These are phyloP conservation scores for Salix udensis DNA, from an alignment of 345 rosid species.

Conservation along the genomic window DNA sequence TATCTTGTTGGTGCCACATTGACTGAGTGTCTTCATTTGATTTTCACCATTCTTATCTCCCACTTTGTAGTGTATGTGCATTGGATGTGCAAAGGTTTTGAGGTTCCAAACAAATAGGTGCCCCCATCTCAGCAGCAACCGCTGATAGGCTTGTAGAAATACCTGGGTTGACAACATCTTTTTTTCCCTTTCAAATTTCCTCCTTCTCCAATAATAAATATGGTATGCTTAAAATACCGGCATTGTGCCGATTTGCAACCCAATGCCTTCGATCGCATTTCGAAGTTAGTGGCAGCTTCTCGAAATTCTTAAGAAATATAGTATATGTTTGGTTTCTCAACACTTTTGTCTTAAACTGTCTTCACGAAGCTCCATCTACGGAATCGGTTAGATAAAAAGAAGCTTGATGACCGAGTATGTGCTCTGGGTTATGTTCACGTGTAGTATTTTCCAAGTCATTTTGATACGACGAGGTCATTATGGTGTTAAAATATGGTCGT, in stretches of 20 bases:
- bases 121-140: constrained; percentile 97
- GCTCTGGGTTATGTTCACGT: neutral
- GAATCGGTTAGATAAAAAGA: neutral
- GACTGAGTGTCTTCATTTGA: neutral
- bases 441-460: neutral
- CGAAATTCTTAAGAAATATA: neutral
- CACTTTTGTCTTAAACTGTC: neutral
- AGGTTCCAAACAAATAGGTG: constrained; percentile 81
- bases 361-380: neutral
- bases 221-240: neutral
- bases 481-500: neutral
- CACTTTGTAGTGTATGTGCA: constrained; percentile 86
- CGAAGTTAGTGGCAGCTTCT: constrained; percentile 14
- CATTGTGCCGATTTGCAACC: constrained; percentile 16
- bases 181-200: neutral
- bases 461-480: neutral
- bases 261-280: constrained; percentile 11
- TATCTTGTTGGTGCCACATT: too few species aligned
- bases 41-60: neutral
- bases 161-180: constrained; percentile 44
- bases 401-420: neutral
- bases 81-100: constrained; percentile 87
- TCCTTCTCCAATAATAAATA: constrained; percentile 13
- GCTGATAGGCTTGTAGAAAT: constrained; percentile 93
- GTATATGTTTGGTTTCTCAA: neutral